A percentile compares a stretch with the other conserved stretches of the same genome.
Conservation (phyloP, 1,139 yeast genomes). For the Eremothecium sinecaudum region DNA sequence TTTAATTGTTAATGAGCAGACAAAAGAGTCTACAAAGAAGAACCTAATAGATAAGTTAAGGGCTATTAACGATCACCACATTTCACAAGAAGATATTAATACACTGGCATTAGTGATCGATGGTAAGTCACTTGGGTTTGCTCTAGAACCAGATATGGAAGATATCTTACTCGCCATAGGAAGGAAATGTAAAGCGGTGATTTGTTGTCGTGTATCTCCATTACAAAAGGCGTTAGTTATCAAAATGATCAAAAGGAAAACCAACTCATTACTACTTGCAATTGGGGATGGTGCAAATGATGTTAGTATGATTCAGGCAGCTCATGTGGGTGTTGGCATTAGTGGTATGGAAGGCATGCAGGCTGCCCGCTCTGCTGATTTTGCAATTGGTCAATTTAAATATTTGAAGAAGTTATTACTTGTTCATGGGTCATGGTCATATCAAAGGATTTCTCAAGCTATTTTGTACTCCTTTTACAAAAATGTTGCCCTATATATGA, state of each 20-base stretch:
- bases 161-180: constrained; percentile 73
- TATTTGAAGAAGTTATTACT: constrained; percentile 70
- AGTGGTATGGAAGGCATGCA: constrained; percentile 99
- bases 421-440: constrained; percentile 98
- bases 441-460: constrained; percentile 86
- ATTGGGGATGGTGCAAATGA: constrained; percentile 99
- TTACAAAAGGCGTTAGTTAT: constrained; percentile 95
- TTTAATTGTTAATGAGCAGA: constrained; percentile 78
- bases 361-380: constrained; percentile 96
- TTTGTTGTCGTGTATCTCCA: constrained; percentile 97
- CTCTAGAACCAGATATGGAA: constrained; percentile 74
- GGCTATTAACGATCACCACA: constrained; percentile 62
- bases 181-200: constrained; percentile 83
- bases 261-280: constrained; percentile 72
- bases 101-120: constrained; percentile 87
- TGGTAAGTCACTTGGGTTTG: constrained; percentile 81
- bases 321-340: constrained; percentile 97
- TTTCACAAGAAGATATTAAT: constrained; percentile 60
- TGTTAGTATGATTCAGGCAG: constrained; percentile 98
- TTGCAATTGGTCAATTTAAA: constrained; percentile 92
- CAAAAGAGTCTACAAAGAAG: constrained; percentile 59
- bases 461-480: constrained; percentile 92
- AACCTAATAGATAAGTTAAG: constrained; percentile 67
- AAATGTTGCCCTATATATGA: constrained; percentile 90
- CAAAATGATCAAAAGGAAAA: constrained; percentile 75